These are phyloP conservation scores for Tolypocladium paradoxum DNA, from an alignment of 2,329 filamentous ascomycete genomes.

Conservation along the genomic window DNA sequence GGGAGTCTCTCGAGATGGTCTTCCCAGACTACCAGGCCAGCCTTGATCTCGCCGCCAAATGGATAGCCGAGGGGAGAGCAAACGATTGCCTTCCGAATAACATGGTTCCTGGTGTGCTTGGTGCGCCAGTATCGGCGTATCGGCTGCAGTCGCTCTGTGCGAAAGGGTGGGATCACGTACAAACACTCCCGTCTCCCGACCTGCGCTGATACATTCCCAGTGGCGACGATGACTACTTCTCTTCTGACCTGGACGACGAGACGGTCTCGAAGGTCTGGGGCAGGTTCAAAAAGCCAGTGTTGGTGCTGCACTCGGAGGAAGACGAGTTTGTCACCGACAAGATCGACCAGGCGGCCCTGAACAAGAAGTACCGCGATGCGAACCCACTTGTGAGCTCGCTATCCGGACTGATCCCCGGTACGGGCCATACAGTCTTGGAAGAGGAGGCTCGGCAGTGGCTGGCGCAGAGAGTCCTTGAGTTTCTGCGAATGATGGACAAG, in stretches of 20 bases:
- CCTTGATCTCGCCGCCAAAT: constrained; percentile 37
- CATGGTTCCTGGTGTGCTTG: constrained; percentile 28
- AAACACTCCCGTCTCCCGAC: background rate
- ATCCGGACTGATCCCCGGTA: constrained; percentile 41
- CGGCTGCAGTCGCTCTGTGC: constrained; percentile 39
- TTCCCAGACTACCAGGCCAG: constrained; percentile 34
- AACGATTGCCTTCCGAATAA: constrained; percentile 43
- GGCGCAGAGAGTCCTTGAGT: constrained; percentile 33
- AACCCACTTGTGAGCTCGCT: constrained; percentile 36
- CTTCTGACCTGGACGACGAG: constrained; percentile 55
- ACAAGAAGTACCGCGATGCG: constrained; percentile 44
- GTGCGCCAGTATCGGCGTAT: constrained; percentile 39
- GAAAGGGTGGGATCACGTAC: constrained; percentile 30
- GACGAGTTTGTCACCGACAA: constrained; percentile 54
- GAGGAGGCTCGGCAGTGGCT: constrained; percentile 38
- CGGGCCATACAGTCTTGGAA: constrained; percentile 38
- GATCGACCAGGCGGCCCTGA: constrained; percentile 46
- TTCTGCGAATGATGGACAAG: constrained; percentile 23
- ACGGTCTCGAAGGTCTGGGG: constrained; percentile 56
- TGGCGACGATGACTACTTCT: constrained; percentile 81
- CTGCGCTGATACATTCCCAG: constrained; percentile 18
- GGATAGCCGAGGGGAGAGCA: constrained; percentile 43
- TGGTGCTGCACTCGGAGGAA: constrained; percentile 53
- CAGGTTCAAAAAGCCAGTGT: constrained; percentile 44
- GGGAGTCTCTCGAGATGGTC: constrained; percentile 47